A percentile compares a stretch with the other conserved stretches of the same genome.
Evolutionary conservation across 495 filamentous ascomycete genomes (phyloP).

Genomic region (Podospora pseudopauciseta): DNA sequence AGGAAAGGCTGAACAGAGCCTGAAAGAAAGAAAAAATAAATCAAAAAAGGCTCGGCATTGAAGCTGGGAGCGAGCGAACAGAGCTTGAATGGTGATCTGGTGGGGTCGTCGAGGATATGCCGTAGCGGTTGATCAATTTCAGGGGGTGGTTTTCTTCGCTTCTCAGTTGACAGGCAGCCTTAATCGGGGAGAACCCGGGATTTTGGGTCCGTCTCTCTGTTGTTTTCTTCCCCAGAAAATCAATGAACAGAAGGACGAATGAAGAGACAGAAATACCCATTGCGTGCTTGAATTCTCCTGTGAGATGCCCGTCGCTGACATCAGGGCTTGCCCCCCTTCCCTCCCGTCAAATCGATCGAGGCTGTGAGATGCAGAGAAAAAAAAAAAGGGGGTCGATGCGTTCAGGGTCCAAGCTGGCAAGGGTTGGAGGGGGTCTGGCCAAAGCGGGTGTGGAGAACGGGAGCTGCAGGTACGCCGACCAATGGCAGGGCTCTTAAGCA

Average conservation of each 20-base stretch:
- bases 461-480: neutral
- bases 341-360: neutral
- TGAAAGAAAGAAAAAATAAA: neutral
- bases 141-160: neutral
- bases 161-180: neutral
- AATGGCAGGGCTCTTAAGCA: neutral
- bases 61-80: neutral
- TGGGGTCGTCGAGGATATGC: neutral
- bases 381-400: neutral
- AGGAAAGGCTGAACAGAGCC: neutral
- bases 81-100: neutral
- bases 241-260: neutral
- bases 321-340: neutral
- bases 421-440: neutral
- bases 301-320: neutral
- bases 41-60: neutral
- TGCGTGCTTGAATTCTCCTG: neutral
- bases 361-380: neutral
- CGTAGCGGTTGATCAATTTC: neutral
- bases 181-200: neutral
- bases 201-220: conserved; percentile 1
- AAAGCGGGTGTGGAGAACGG: neutral
- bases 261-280: neutral
- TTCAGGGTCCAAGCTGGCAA: conserved; percentile 4
- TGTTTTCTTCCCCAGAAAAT: neutral